A percentile compares a stretch with the other conserved stretches of the same genome.
These are phyloP conservation scores for Schwanniomyces etchellsii DNA, from an alignment of 1,139 yeast genomes.

Conservation along the genomic window DNA sequence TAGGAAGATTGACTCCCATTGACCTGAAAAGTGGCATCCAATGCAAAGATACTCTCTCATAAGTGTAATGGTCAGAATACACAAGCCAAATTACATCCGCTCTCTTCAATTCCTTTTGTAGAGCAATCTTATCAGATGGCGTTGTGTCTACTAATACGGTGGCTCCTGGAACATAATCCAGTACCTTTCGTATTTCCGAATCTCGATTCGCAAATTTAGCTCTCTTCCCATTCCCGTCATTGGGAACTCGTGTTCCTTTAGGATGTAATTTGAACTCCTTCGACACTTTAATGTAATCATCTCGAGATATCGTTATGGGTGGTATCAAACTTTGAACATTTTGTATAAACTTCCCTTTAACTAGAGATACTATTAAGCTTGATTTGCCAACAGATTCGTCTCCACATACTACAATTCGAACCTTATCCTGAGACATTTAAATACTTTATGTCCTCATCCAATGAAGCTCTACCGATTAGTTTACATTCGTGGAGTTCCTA, in stretches of 20 bases:
- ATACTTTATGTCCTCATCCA: slow-evolving; percentile 3
- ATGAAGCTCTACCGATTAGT: too few relatives aligned
- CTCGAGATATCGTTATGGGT: slow-evolving; percentile 61
- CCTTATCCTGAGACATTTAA: slow-evolving; percentile 41
- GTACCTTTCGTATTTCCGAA: slow-evolving; percentile 12
- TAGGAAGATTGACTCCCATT: slow-evolving; percentile 86
- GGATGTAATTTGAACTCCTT: slow-evolving; percentile 11
- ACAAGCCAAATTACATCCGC: slow-evolving; percentile 94
- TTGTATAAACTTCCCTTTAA: slow-evolving; percentile 74
- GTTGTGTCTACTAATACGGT: slow-evolving; percentile 79
- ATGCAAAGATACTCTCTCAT: slow-evolving; percentile 81
- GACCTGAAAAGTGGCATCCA: slow-evolving; percentile 95
- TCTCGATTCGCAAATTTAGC: background rate
- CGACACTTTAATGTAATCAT: slow-evolving; percentile 30
- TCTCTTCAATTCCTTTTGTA: slow-evolving; percentile 71
- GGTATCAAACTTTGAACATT: slow-evolving; percentile 75
- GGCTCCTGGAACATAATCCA: slow-evolving; percentile 52
- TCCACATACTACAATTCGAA: slow-evolving; percentile 88
- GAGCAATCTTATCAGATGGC: slow-evolving; percentile 51
- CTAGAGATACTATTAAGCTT: slow-evolving; percentile 67
- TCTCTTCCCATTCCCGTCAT: slow-evolving; percentile 1
- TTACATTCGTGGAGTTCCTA: too few relatives aligned
- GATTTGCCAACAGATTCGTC: slow-evolving; percentile 90
- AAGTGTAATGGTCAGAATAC: slow-evolving; percentile 89
- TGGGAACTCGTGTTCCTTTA: slow-evolving; percentile 3